Conservation (phyloP, 1,284 basidiomycete species). For the Moniliophthora roreri region DNA sequence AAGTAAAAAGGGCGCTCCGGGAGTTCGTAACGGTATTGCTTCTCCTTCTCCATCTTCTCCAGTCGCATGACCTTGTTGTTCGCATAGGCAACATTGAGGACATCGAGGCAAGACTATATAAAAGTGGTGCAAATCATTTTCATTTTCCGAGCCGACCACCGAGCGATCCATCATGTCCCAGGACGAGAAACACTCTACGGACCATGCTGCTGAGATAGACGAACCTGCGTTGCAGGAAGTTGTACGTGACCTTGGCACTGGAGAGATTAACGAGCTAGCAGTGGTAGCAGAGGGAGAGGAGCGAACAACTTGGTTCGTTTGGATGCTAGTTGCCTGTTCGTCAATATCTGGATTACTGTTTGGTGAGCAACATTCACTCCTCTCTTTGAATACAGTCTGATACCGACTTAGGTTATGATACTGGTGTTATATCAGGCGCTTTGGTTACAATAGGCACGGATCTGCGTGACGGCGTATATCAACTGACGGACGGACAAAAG, state of each 20-base stretch:
- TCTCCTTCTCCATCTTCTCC: no score
- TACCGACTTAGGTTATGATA: slow-evolving; percentile 64
- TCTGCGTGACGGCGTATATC: slow-evolving; percentile 48
- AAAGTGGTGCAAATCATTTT: no score
- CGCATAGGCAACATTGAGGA: no score
- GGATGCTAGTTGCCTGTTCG: slow-evolving; percentile 64
- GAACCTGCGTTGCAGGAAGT: slow-evolving; percentile 18
- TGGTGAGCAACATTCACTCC: slow-evolving; percentile 42
- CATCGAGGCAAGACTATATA: no score
- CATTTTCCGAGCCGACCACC: no score
- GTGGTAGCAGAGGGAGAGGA: slow-evolving; percentile 73
- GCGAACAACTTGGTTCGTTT: slow-evolving; percentile 67
- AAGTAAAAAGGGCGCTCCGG: no score
- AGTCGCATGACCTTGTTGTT: no score
- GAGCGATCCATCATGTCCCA: background rate
- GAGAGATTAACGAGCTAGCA: slow-evolving; percentile 59
- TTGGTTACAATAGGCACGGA: slow-evolving; percentile 73
- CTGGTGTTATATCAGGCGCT: slow-evolving; percentile 77
- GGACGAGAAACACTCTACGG: background rate
- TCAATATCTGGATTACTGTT: slow-evolving; percentile 79
- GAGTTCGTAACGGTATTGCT: no score
- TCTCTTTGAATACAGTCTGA: background rate
- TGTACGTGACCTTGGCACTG: slow-evolving; percentile 34
- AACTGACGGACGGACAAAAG: slow-evolving; percentile 66
- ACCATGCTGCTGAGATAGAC: slow-evolving; percentile 4